Percentiles rank a stretch among this genome's conserved stretches.
Evolutionary conservation across 2,329 filamentous ascomycete genomes (phyloP).

Genomic region (Metarhizium brunneum): DNA sequence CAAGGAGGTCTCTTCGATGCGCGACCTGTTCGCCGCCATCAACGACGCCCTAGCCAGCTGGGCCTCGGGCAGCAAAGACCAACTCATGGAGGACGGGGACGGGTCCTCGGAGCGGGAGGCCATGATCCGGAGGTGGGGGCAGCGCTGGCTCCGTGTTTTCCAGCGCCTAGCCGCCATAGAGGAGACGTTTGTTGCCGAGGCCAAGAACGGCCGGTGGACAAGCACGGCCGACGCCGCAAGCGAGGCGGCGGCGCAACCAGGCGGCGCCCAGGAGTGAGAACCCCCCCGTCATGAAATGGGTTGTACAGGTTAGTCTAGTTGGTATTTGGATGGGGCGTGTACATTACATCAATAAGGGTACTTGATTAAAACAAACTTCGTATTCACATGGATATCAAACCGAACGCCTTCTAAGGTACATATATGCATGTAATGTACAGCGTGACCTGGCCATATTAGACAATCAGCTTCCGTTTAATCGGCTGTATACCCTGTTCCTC

Average conservation of each 20-base stretch:
- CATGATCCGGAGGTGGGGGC: conserved; percentile 70
- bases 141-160: conserved; percentile 81
- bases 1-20: conserved; percentile 65
- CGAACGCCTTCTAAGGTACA: too few species aligned
- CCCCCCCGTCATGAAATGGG: too few species aligned
- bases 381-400: too few species aligned
- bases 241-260: background rate
- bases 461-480: conserved; percentile 36
- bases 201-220: conserved; percentile 11
- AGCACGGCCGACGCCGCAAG: background rate
- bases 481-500: conserved; percentile 23
- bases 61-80: conserved; percentile 63
- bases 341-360: too few species aligned
- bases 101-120: conserved; percentile 48
- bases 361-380: too few species aligned
- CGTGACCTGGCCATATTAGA: conserved; percentile 15
- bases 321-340: too few species aligned
- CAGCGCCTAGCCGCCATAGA: conserved; percentile 75
- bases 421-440: too few species aligned
- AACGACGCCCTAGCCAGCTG: conserved; percentile 69
- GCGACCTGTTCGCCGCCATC: conserved; percentile 70
- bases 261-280: too few species aligned
- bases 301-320: too few species aligned
- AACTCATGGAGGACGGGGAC: conserved; percentile 61
- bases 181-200: conserved; percentile 51